Evolutionary conservation across 495 filamentous ascomycete genomes (phyloP), one percentile per base, ranked within the genome.

Genomic region (Ascodesmis nigricans): DNA sequence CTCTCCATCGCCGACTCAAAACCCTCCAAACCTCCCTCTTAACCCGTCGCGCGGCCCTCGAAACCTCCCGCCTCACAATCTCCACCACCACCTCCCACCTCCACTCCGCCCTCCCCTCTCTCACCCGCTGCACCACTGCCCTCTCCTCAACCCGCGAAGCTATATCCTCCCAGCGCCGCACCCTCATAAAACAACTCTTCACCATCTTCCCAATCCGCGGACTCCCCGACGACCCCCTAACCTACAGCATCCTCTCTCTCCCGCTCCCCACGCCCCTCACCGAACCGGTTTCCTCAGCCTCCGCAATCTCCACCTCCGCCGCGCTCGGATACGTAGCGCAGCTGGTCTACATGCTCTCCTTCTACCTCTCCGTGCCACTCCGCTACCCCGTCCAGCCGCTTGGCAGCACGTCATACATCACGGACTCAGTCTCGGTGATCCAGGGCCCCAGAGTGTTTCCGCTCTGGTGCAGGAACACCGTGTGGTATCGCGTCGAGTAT

Each of bases 401-500:
- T 31, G 71, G 70, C 2, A 91, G 80, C 4, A 69, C 65, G 10
- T 77, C 75, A 14, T 67, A 70, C 32, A 76, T 93, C 35, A 65
- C 70, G 34, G 87, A 97, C 47, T 73, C 73, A 5, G 73, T 97
- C 14, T 42, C 41, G 7, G 41, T 50, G 11, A 50, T 50, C 25
- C 16, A 18, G 2, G 46, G 46, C 4, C 21, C 46, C n/a, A 65
- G 76, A 13, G 73, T 67, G 1, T 90, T 78, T 50, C 87, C 84
- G 1, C 63, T 97, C 0, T 80, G 78, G 52, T 63, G 74, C 21
- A 74, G 77, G 38, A 70, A 73, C 11, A 71, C 68, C 8, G 70
- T 82, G 4, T 65, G 73, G 19, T 91, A 77, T 47, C 69, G 83
- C 6, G 92, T 93, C 49, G 84, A 93, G 42, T 97, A 95, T 57